Evolutionary conservation across 169 alveolate genomes (phyloP), one percentile per base, ranked within the genome.

Genomic region (Plasmodium relictum): DNA sequence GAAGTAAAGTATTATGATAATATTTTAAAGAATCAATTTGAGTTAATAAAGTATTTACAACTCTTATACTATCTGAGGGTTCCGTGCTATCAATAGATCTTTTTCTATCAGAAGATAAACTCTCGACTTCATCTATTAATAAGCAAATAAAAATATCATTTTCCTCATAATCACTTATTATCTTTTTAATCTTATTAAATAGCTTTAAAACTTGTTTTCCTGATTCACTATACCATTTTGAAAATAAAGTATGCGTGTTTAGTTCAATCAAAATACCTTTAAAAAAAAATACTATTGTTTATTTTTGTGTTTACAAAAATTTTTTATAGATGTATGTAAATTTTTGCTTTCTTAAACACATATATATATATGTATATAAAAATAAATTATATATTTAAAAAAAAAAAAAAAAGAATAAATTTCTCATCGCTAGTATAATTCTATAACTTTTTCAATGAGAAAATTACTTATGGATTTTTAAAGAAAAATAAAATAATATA

Each of bases 151-250:
- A 95, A 74, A 76, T 88, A 41, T 73, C 91, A 10, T 88, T 61
- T 42, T 88, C 92, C n/a, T 93, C 95, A 37, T 89, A 88, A n/a
- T 92, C 88, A 44, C 42, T 44, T 48, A 95, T 83, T 31, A 92
- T 39, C 20, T 62, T 74, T 59, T 88, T 89, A 5, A 95, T 93
- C 26, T 72, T 83, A 14, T 91, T 74, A 63, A 95, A 95, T 20
- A 93, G 72, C 88, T 92, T 93, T 48, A 92, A 78, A 9, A 94
- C 96, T 24, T 92, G 85, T 73, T 95, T 95, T n/a, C 97, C 97
- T 50, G 96, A 92, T 78, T 95, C 97, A 18, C 96, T 89, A 24
- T 93, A 95, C 96, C 96, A 95, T 20, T 90, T 88, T 22, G 96
- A 94, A 66, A 95, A 94, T 7, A 95, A 80, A 7, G 95, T 88